Conservation (phyloP, 495 filamentous ascomycete species). For the Aspergillus kassunensis region DNA sequence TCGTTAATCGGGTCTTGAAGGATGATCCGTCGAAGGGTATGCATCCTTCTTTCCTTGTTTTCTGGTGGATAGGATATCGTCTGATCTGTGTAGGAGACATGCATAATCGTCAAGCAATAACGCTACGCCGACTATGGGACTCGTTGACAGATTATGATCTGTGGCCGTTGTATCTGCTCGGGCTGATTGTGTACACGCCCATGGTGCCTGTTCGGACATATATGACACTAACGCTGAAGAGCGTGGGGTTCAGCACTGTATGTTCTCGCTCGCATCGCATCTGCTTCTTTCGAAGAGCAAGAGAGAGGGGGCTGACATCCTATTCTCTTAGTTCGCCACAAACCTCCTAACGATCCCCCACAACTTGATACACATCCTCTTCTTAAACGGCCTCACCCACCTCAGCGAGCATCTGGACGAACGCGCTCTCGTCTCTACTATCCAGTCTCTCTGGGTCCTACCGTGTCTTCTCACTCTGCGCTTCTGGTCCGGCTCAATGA, state of each 20-base stretch:
- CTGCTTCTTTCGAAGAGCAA: neutral
- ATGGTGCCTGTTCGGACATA: constrained; percentile 40
- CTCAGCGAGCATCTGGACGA: constrained; percentile 43
- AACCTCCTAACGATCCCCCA: constrained; percentile 60
- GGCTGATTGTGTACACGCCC: constrained; percentile 50
- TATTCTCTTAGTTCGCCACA: constrained; percentile 26
- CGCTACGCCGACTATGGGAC: constrained; percentile 38
- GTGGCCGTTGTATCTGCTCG: constrained; percentile 54
- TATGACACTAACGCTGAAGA: constrained; percentile 45
- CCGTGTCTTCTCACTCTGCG: constrained; percentile 49
- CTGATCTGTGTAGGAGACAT: constrained; percentile 26
- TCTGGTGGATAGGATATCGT: neutral
- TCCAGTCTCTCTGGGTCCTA: constrained; percentile 50
- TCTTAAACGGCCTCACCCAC: constrained; percentile 34
- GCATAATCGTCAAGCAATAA: constrained; percentile 54
- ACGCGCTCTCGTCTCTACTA: constrained; percentile 41
- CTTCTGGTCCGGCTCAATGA: constrained; percentile 32
- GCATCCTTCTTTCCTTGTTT: too few species aligned
- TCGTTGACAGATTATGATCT: constrained; percentile 49
- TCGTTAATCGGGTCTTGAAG: constrained; percentile 59
- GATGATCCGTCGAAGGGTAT: constrained; percentile 60
- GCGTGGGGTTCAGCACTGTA: constrained; percentile 45
- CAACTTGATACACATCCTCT: constrained; percentile 34
- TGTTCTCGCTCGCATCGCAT: neutral
- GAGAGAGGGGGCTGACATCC: neutral